A percentile compares a stretch with the other conserved stretches of the same genome.
Conservation (phyloP, 2,329 filamentous ascomycete species). For the Canariomyces notabilis region DNA sequence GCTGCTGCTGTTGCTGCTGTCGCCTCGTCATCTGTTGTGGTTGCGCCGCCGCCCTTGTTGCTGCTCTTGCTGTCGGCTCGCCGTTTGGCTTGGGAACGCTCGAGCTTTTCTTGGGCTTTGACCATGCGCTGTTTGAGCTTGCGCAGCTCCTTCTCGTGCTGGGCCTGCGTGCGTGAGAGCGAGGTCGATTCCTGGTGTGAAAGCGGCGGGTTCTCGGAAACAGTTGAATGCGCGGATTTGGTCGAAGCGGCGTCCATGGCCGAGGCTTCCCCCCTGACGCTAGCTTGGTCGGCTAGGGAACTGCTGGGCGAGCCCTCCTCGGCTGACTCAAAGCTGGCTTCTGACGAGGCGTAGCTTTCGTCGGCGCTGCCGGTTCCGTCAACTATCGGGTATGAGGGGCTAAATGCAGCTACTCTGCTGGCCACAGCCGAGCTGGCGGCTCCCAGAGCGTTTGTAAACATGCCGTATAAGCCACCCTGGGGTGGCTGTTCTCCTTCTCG, state of each 20-base stretch:
- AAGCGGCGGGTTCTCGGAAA: constrained; percentile 30
- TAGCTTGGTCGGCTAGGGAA: neutral
- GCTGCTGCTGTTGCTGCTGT: neutral
- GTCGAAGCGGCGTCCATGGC: constrained; percentile 22
- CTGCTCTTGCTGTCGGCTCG: constrained; percentile 33
- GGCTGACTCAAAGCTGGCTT: constrained; percentile 47
- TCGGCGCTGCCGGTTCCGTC: constrained; percentile 28
- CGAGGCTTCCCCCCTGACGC: constrained; percentile 13
- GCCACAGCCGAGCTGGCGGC: constrained; percentile 45
- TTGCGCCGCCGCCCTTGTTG: constrained; percentile 24
- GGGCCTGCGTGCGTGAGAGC: constrained; percentile 21
- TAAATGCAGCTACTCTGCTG: constrained; percentile 33
- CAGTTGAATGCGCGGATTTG: constrained; percentile 31
- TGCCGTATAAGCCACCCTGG: constrained; percentile 47
- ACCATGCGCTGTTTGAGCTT: constrained; percentile 57
- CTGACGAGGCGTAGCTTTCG: constrained; percentile 42
- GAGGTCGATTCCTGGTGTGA: constrained; percentile 13
- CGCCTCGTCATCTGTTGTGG: neutral
- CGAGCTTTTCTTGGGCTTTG: constrained; percentile 59
- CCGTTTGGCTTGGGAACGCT: constrained; percentile 36
- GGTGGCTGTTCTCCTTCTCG: constrained; percentile 21
- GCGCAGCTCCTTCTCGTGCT: constrained; percentile 59
- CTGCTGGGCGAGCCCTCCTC: constrained; percentile 31
- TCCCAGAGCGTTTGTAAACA: constrained; percentile 49
- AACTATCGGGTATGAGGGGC: constrained; percentile 27